These are phyloP conservation scores for Claviceps sorghi DNA, from an alignment of 2,329 filamentous ascomycete genomes.

Conservation along the genomic window DNA sequence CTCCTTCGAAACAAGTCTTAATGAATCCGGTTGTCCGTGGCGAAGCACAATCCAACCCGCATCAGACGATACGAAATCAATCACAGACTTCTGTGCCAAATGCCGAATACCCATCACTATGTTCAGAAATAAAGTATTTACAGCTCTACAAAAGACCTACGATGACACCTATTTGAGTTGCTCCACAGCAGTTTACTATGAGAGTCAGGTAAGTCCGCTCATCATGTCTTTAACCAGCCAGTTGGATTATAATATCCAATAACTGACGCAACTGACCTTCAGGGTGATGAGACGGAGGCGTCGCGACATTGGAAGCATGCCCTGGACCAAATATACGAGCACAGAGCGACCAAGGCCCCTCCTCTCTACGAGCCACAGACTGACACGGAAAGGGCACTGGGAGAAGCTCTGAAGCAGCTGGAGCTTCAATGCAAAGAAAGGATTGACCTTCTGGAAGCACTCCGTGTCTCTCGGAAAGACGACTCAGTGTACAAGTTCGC, in stretches of 20 bases:
- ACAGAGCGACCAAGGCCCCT: slow-evolving; percentile 62
- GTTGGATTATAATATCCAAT: not conserved
- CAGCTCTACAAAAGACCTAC: slow-evolving; percentile 88
- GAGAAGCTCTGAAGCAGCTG: slow-evolving; percentile 67
- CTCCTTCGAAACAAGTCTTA: not conserved
- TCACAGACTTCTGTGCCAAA: not conserved
- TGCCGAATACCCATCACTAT: slow-evolving; percentile 22
- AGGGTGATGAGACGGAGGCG: slow-evolving; percentile 81
- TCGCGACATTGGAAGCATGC: slow-evolving; percentile 80
- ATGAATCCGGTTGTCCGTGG: not conserved
- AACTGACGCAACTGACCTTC: not conserved
- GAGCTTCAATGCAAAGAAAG: slow-evolving; percentile 89
- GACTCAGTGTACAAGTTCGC: slow-evolving; percentile 6
- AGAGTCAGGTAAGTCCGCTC: slow-evolving; percentile 53
- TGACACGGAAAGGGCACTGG: slow-evolving; percentile 70
- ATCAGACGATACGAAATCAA: not conserved
- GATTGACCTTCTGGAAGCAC: slow-evolving; percentile 71
- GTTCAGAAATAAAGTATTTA: slow-evolving; percentile 41
- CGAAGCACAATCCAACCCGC: not conserved
- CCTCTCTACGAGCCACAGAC: slow-evolving; percentile 55
- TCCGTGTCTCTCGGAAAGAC: slow-evolving; percentile 49
- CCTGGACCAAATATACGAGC: slow-evolving; percentile 76
- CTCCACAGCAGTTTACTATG: slow-evolving; percentile 92
- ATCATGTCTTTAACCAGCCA: not conserved
- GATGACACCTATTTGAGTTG: slow-evolving; percentile 92